phyloP scores from a whole-genome alignment of 164 flowering plant genomes.

The Saururus chinensis region DNA sequence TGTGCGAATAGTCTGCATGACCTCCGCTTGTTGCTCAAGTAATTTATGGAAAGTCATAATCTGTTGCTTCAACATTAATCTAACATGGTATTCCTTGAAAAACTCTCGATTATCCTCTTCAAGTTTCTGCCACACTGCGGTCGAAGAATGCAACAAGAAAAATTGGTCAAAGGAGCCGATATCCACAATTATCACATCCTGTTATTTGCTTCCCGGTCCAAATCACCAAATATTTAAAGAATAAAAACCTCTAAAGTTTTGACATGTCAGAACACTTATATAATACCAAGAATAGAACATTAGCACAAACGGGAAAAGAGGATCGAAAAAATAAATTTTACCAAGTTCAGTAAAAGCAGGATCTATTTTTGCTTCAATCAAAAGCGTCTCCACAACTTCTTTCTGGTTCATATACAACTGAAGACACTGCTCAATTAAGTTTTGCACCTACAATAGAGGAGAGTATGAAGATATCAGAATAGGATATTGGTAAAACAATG shows the following conservation, averaged over 20 bases:
- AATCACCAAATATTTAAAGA: no score
- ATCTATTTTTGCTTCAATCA: constrained; percentile 43
- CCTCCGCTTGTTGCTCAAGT: constrained; percentile 53
- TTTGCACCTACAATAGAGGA: constrained; percentile 38
- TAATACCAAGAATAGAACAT: no score
- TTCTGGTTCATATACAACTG: constrained; percentile 51
- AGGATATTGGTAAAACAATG: neutral
- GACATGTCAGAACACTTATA: no score
- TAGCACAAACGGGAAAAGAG: neutral
- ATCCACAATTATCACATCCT: neutral
- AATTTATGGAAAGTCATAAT: constrained; percentile 54
- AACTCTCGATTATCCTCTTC: constrained; percentile 77
- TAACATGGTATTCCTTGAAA: constrained; percentile 60
- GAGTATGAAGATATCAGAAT: neutral
- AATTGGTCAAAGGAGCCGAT: neutral
- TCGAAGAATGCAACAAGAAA: neutral
- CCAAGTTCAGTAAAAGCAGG: constrained; percentile 57
- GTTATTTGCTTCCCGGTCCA: neutral
- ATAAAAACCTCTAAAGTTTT: no score
- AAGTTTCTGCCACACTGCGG: constrained; percentile 74
- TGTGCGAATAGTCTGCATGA: no score
- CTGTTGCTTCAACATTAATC: constrained; percentile 64
- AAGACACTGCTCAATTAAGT: constrained; percentile 59
- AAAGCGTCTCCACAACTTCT: constrained; percentile 44
- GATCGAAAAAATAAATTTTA: constrained; percentile 8